Conservation (phyloP, 2,329 filamentous ascomycete genomes). For the Verticillium isaacii region DNA sequence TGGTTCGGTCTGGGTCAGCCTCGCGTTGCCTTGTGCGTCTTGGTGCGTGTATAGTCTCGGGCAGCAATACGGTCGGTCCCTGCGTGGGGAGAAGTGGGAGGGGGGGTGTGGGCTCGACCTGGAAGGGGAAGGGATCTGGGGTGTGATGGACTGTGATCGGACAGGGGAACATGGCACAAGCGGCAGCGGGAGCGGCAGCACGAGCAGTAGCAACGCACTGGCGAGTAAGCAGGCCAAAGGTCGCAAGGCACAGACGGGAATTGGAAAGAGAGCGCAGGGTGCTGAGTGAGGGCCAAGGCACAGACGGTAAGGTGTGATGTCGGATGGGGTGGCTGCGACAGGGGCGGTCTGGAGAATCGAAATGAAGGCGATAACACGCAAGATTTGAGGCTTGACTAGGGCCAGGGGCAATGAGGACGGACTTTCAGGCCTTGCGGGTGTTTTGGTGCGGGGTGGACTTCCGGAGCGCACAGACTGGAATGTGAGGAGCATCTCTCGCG, state of each 20-base stretch:
- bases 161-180: not conserved
- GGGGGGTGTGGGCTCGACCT: conserved; percentile 7
- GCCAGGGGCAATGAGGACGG: not conserved
- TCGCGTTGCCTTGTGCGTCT: conserved; percentile 6
- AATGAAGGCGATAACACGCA: conserved; percentile 4
- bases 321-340: not conserved
- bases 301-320: not conserved
- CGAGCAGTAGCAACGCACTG: not conserved
- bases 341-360: conserved; percentile 1
- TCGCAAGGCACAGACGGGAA: not conserved
- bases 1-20: conserved; percentile 15
- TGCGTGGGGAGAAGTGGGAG: conserved; percentile 16
- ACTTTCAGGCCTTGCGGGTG: not conserved
- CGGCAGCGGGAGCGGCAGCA: not conserved
- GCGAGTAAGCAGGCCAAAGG: not conserved
- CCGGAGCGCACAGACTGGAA: conserved; percentile 2
- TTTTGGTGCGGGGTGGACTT: conserved; percentile 2
- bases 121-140: conserved; percentile 9
- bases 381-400: conserved; percentile 5
- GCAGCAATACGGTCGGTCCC: not conserved
- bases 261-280: not conserved
- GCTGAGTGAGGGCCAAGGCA: not conserved
- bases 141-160: conserved; percentile 2
- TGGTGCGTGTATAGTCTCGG: not conserved
- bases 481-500: not conserved